These are phyloP conservation scores for Verticillium nubilum DNA, from an alignment of 2,329 filamentous ascomycete species.

Conservation along the genomic window DNA sequence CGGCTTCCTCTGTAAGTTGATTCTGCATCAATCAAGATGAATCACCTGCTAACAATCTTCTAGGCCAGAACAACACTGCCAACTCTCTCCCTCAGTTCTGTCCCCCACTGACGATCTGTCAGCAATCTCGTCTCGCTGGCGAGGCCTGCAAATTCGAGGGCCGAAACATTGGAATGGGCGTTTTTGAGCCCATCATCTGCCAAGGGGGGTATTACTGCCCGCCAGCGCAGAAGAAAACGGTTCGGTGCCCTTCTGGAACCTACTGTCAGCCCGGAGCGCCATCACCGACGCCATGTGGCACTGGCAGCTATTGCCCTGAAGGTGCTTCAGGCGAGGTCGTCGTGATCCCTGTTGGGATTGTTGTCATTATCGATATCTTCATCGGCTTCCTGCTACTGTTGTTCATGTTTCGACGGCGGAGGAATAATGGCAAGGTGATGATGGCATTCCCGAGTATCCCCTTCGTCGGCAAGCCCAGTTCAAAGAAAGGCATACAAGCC, in stretches of 20 bases:
- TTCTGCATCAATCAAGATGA: neutral
- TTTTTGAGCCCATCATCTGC: conserved; percentile 47
- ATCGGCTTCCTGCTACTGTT: conserved; percentile 27
- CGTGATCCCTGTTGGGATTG: conserved; percentile 35
- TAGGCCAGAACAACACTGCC: conserved; percentile 37
- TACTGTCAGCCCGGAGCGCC: conserved; percentile 47
- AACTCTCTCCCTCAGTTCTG: conserved; percentile 41
- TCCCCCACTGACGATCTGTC: conserved; percentile 30
- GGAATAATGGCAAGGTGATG: conserved; percentile 14
- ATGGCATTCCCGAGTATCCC: neutral
- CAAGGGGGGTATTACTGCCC: conserved; percentile 45
- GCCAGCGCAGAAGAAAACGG: conserved; percentile 14
- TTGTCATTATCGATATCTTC: conserved; percentile 38
- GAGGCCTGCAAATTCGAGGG: conserved; percentile 24
- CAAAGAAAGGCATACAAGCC: conserved; percentile 18
- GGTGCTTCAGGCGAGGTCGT: conserved; percentile 35
- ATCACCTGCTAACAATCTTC: conserved; percentile 5
- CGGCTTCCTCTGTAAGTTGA: conserved; percentile 35
- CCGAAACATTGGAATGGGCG: conserved; percentile 34
- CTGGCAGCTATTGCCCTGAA: conserved; percentile 39
- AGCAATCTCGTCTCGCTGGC: conserved; percentile 27
- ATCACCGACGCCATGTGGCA: conserved; percentile 39
- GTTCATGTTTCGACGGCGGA: conserved; percentile 23
- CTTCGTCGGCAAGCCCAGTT: conserved; percentile 6
- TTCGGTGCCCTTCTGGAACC: conserved; percentile 38